Evolutionary conservation across 129 eudicot species (phyloP).

Genomic region (Arctium lappa): DNA sequence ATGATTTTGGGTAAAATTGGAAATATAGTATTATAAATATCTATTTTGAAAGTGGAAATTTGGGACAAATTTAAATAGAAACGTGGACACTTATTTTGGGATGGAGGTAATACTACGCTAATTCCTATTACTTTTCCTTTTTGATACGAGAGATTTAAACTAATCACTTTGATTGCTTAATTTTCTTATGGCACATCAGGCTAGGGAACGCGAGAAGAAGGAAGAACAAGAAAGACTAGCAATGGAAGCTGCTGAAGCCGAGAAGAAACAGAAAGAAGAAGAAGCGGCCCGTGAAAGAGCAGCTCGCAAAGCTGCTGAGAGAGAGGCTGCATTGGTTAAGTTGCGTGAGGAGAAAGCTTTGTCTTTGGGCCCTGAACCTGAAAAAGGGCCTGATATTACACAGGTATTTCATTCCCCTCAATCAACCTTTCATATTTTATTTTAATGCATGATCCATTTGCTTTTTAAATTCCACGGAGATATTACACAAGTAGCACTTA

Average conservation of each 20-base stretch:
- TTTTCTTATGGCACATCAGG: constrained; percentile 35
- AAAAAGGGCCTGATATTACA: constrained; percentile 80
- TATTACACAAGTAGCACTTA: too few species aligned
- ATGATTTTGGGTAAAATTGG: too few species aligned
- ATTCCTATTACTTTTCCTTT: background rate
- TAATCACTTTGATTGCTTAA: background rate
- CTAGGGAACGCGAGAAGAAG: constrained; percentile 69
- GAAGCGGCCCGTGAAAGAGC: constrained; percentile 81
- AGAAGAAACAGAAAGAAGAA: constrained; percentile 70
- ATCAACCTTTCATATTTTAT: background rate
- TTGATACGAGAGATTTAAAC: background rate
- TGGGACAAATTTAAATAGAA: background rate
- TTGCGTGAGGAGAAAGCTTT: constrained; percentile 65
- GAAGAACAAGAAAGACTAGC: constrained; percentile 75
- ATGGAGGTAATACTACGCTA: too few species aligned
- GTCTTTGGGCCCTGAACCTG: constrained; percentile 77
- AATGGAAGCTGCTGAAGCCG: constrained; percentile 86
- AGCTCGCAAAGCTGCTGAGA: constrained; percentile 84
- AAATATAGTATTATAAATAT: background rate
- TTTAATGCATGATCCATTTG: background rate
- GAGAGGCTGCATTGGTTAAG: constrained; percentile 68
- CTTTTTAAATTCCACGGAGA: background rate
- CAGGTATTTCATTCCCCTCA: constrained; percentile 42
- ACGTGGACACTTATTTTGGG: background rate
- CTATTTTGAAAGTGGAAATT: background rate